These are phyloP conservation scores for Fusarium sambucinum DNA, from an alignment of 2,329 filamentous ascomycete species.

Conservation along the genomic window DNA sequence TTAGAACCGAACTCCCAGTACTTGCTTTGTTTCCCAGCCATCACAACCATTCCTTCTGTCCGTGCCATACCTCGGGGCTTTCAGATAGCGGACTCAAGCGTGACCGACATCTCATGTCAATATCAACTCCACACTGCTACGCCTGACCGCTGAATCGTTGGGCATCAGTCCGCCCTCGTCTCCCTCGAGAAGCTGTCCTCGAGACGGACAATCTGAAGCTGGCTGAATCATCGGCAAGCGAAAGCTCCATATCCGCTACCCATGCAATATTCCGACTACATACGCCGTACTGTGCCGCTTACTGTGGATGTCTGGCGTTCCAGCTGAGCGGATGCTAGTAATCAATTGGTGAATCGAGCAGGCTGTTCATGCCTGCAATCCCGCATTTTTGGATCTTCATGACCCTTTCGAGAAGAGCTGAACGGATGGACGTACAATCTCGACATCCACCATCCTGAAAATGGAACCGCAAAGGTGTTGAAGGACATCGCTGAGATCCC, in stretches of 20 bases:
- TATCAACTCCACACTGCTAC: constrained; percentile 25
- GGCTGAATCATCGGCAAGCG: constrained; percentile 17
- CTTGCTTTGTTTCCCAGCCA: constrained; percentile 11
- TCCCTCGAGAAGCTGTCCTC: constrained; percentile 9
- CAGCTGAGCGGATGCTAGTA: constrained; percentile 44
- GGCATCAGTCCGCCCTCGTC: constrained; percentile 16
- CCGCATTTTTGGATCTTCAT: constrained; percentile 4
- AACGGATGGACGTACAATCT: not conserved
- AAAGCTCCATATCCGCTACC: constrained; percentile 20
- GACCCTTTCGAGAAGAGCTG: constrained; percentile 8
- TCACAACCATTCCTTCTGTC: constrained; percentile 12
- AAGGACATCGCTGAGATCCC: constrained; percentile 25
- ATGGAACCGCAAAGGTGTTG: not conserved
- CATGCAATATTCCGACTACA: constrained; percentile 25
- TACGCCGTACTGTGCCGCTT: constrained; percentile 26
- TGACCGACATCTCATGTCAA: constrained; percentile 22
- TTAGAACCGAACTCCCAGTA: not conserved
- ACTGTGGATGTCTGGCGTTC: constrained; percentile 34
- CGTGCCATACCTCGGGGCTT: constrained; percentile 12
- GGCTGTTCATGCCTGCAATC: constrained; percentile 11
- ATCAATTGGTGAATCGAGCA: constrained; percentile 38
- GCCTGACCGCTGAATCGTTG: constrained; percentile 21
- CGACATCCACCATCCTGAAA: not conserved
- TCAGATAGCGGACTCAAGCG: constrained; percentile 15
- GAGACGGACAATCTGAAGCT: constrained; percentile 6